Evolutionary conservation across 345 rosid genomes (phyloP), one percentile per base, ranked within the genome.

Genomic region (Raphanus raphanistrum): DNA sequence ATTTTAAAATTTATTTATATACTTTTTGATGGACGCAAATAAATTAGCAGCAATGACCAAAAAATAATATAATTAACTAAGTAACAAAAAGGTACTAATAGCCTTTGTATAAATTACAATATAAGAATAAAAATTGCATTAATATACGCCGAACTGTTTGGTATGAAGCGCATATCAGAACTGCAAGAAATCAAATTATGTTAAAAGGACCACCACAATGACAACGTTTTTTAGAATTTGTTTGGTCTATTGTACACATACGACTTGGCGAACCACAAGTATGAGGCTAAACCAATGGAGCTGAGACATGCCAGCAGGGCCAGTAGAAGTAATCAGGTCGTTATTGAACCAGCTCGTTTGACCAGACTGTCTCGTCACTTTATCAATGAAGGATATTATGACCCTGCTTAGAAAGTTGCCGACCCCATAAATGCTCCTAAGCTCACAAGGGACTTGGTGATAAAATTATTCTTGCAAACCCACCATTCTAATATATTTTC

Each of bases 381-480:
- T 52, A 52, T 52, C 58, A 52, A 52, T 52, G 26, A 52, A 52
- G 21, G 83, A 79, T 33, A 84, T 33, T 17, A 84, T 45, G 64
- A 84, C 73, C 70, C 88, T 84, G 43, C 92, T 85, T n/a, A 87
- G 33, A 13, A 85, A 80, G 74, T 68, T 86, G 8, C 92, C 89
- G 1, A 78, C 83, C 8, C 92, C 92, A 1, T 83, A 78, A 36
- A 85, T 75, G 52, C 89, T 88, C 15, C 82, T 88, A 41, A 41
- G 92, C 67, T 83, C 87, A 13, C 85, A 88, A 80, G 85, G 85
- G 71, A 87, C 85, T 71, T 87, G 89, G 57, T 85, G 35, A 41
- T 41, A 41, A 13, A 41, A 41, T 13, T 10, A 11, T 9, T 41
- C 48, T 41, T 41, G 48, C 48, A 87, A 72, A 63, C 90, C 92